Evolutionary conservation across 106 monocot genomes (phyloP).

Genomic region (Apostasia shenzhenica): DNA sequence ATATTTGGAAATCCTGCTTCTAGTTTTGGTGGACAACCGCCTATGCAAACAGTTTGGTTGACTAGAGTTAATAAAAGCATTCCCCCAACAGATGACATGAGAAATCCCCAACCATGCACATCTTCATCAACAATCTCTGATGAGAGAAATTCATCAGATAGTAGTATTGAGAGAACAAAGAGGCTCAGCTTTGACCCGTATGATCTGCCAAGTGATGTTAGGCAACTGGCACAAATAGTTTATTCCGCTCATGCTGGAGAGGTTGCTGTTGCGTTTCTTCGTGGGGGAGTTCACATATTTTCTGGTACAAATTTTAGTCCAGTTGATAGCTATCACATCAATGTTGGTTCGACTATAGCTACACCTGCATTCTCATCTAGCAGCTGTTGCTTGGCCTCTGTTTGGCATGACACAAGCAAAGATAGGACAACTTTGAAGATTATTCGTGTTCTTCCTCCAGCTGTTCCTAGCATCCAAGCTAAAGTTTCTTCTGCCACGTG

Average conservation of each 20-base stretch:
- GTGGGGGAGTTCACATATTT: constrained; percentile 95
- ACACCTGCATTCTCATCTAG: constrained; percentile 95
- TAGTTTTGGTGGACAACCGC: constrained; percentile 82
- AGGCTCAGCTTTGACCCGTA: constrained; percentile 93
- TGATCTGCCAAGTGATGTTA: constrained; percentile 97
- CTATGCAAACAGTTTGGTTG: constrained; percentile 96
- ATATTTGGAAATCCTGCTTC: constrained; percentile 96
- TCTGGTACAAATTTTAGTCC: constrained; percentile 70
- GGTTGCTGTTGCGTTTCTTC: constrained; percentile 93
- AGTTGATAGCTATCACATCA: constrained; percentile 86
- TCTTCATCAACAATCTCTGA: constrained; percentile 50
- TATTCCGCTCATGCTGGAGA: constrained; percentile 97
- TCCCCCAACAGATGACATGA: constrained; percentile 87
- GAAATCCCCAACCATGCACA: constrained; percentile 38
- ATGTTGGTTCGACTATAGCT: constrained; percentile 91
- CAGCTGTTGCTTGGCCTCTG: constrained; percentile 92
- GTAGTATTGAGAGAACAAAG: constrained; percentile 69
- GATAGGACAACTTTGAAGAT: constrained; percentile 89
- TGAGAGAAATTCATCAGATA: constrained; percentile 80
- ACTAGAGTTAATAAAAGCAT: constrained; percentile 90
- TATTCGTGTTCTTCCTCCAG: constrained; percentile 91
- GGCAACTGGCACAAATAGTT: constrained; percentile 91
- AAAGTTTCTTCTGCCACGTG: constrained; percentile 71
- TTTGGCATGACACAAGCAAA: constrained; percentile 93
- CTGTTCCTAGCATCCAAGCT: constrained; percentile 40